Conservation (phyloP, 495 filamentous ascomycete genomes). For the Umbilicaria muhlenbergii region DNA sequence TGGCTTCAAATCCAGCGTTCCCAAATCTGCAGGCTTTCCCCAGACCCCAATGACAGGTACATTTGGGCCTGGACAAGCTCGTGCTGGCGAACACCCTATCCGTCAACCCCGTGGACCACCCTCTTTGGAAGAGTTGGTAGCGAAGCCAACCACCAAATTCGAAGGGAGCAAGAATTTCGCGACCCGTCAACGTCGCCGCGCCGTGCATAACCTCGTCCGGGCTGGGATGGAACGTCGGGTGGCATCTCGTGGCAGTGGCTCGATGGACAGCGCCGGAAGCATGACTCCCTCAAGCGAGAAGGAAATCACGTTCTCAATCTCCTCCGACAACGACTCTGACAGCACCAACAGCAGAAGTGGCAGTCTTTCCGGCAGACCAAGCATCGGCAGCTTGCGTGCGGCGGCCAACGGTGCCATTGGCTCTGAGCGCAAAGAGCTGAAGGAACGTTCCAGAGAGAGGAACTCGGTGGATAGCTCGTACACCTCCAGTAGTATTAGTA, state of each 20-base stretch:
- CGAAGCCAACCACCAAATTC: constrained; percentile 82
- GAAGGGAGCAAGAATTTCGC: constrained; percentile 99
- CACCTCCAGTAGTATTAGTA: constrained; percentile 47
- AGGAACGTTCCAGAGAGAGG: constrained; percentile 46
- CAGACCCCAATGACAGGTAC: constrained; percentile 70
- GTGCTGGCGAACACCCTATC: constrained; percentile 84
- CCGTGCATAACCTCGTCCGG: constrained; percentile 78
- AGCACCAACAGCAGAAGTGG: constrained; percentile 65
- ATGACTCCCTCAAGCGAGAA: constrained; percentile 83
- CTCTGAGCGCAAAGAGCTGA: constrained; percentile 55
- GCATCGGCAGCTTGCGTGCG: constrained; percentile 64
- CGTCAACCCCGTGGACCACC: constrained; percentile 92
- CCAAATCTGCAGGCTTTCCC: constrained; percentile 65
- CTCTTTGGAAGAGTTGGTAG: constrained; percentile 75
- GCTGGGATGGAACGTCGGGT: constrained; percentile 76
- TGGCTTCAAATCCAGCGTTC: constrained; percentile 46
- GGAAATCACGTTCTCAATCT: constrained; percentile 55
- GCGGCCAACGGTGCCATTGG: constrained; percentile 73
- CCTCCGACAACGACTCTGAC: constrained; percentile 65
- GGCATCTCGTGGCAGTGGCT: constrained; percentile 41
- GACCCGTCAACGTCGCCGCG: constrained; percentile 79
- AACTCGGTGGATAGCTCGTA: constrained; percentile 34
- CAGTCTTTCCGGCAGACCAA: constrained; percentile 63
- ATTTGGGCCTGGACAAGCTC: constrained; percentile 84
- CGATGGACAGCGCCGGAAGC: constrained; percentile 35